A percentile compares a stretch with the other conserved stretches of the same genome.
Conservation (phyloP, 441 rosid genomes). For the Jatropha multifida region DNA sequence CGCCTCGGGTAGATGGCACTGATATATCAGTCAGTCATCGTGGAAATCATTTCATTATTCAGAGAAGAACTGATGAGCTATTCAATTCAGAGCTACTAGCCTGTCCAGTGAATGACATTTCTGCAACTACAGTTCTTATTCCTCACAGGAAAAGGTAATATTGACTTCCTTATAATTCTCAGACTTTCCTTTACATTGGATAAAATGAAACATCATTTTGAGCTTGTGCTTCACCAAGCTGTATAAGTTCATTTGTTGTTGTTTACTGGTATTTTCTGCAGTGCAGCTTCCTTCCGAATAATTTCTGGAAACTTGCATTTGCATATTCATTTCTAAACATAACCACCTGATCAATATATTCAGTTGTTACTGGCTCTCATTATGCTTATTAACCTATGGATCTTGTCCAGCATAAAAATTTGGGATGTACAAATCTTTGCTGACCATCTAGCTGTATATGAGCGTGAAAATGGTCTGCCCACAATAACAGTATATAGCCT, state of each 20-base stretch:
- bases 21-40: slow-evolving; percentile 72
- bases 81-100: slow-evolving; percentile 82
- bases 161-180: slow-evolving; percentile 5
- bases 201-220: not conserved
- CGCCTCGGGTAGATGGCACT: slow-evolving; percentile 66
- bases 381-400: slow-evolving; percentile 6
- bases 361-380: slow-evolving; percentile 7
- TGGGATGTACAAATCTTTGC: slow-evolving; percentile 69
- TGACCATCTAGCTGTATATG: slow-evolving; percentile 71
- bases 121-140: slow-evolving; percentile 64
- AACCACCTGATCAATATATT: not conserved
- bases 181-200: slow-evolving; percentile 4
- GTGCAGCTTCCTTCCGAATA: slow-evolving; percentile 1
- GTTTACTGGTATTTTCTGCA: not conserved
- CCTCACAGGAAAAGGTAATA: slow-evolving; percentile 81
- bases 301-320: not conserved
- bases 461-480: slow-evolving; percentile 75
- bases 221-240: not conserved
- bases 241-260: not conserved
- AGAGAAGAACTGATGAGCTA: slow-evolving; percentile 62
- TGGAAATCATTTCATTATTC: slow-evolving; percentile 78
- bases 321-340: slow-evolving; percentile 2
- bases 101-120: slow-evolving; percentile 57
- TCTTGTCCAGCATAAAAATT: slow-evolving; percentile 64
- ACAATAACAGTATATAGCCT: slow-evolving; percentile 60